Evolutionary conservation across 495 filamentous ascomycete genomes (phyloP).

Genomic region (Trichocladium antarcticum): DNA sequence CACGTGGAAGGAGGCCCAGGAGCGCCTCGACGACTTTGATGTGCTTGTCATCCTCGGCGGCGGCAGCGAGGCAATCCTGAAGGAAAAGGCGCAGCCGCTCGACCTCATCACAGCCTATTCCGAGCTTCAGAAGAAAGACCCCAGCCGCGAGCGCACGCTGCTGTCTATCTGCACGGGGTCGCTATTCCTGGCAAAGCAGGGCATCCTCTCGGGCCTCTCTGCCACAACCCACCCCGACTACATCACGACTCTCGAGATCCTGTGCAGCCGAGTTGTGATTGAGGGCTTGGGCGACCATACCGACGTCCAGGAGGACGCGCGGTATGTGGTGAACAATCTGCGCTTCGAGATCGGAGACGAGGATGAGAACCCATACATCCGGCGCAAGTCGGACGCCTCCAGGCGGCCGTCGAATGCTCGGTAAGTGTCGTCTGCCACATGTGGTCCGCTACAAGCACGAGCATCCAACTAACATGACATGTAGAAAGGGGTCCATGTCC

Average conservation of each 20-base stretch:
- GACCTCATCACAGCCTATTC: constrained; percentile 53
- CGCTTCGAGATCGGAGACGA: constrained; percentile 64
- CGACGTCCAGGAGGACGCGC: constrained; percentile 60
- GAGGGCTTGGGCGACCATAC: constrained; percentile 48
- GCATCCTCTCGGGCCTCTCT: constrained; percentile 59
- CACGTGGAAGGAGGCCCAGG: constrained; percentile 52
- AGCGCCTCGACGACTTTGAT: constrained; percentile 56
- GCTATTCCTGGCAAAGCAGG: constrained; percentile 58
- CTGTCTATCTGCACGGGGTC: constrained; percentile 68
- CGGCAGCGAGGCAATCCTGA: constrained; percentile 40
- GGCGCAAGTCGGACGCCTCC: constrained; percentile 51
- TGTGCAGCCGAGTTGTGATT: constrained; percentile 54
- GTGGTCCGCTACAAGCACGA: neutral
- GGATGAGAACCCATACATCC: constrained; percentile 63
- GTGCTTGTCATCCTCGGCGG: constrained; percentile 61
- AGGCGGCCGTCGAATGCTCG: constrained; percentile 51
- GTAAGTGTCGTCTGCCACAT: constrained; percentile 23
- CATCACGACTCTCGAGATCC: constrained; percentile 52
- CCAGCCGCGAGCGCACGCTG: constrained; percentile 58
- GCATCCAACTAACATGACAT: neutral
- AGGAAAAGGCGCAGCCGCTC: constrained; percentile 50
- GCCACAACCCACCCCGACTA: constrained; percentile 58
- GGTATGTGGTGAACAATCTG: constrained; percentile 72
- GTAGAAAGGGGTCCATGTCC: constrained; percentile 59
- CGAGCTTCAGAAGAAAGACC: constrained; percentile 55